Base-by-base conservation (phyloP, 306 rosid genomes). In the Rosa chinensis region DNA sequence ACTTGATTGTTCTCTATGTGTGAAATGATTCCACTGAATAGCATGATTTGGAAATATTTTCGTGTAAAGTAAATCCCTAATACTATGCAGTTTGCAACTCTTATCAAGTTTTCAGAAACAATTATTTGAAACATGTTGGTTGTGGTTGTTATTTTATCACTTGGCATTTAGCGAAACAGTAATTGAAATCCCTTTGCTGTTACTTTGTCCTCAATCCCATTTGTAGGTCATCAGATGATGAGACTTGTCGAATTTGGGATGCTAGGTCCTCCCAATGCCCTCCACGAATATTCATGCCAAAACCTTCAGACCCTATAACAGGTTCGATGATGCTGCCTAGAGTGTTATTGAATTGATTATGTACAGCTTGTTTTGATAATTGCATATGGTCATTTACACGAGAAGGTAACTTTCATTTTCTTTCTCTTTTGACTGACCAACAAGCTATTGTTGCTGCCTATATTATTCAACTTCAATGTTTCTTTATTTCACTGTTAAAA, bases 171-270 rank as follows among this genome's bases (percentile, higher is more conserved):
- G 12, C 25, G 67, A 59, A 47, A 23, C 77, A 55, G 28, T 52
- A 16, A 66, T 50, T 12, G 45, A 28, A 56, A 68, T 28, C 39
- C 14, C 48, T 40, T 42, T 79, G 48, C 32, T 64, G 20, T 23
- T 66, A 55, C 76, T 72, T 80, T 78, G 69, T 70, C 56, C 17
- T 64, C 73, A 64, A 25, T 78, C 43, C 49, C 66, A 52, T 76
- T 16, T 81, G 74, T 74, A 93, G 98, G 83, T 87, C 98, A 73
- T 93, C 98, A 1, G 98, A 93, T 79, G 98, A 93, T 86, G 98
- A 97, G 82, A 91, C 97, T 66, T 93, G 98, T 85, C 87, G 97
- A 84, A 86, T 93, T 77, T 93, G 98, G 98, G 97, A 93, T 84
- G 98, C 97, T 44, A 88, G 98, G 81, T 79, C 37, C 78, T 88